Evolutionary conservation across 164 flowering plant genomes (phyloP).

Genomic region (Aristolochia californica): DNA sequence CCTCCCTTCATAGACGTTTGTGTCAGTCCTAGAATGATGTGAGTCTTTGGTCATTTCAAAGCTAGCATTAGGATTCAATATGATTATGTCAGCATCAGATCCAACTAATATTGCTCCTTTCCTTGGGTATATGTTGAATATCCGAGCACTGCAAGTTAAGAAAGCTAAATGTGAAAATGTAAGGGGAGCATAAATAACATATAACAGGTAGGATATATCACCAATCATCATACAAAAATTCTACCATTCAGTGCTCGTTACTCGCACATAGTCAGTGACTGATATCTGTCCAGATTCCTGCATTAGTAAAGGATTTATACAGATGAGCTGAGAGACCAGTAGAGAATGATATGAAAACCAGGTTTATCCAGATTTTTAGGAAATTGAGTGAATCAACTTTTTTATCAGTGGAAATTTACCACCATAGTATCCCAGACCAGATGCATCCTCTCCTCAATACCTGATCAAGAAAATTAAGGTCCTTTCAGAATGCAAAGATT

Average conservation of each 20-base stretch:
- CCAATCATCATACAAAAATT: not conserved
- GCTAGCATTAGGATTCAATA: constrained; percentile 79
- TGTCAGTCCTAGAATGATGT: constrained; percentile 80
- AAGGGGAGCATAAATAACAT: too few relatives aligned
- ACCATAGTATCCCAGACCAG: constrained; percentile 91
- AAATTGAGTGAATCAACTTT: not conserved
- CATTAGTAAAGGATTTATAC: constrained; percentile 1
- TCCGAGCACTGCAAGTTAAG: constrained; percentile 52
- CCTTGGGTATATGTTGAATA: constrained; percentile 90
- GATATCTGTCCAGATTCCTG: constrained; percentile 91
- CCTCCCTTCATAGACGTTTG: constrained; percentile 82
- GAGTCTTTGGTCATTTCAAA: constrained; percentile 49
- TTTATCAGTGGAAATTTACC: constrained; percentile 37
- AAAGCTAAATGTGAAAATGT: too few relatives aligned
- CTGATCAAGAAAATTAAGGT: constrained; percentile 19
- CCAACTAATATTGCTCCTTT: constrained; percentile 91
- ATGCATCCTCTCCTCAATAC: constrained; percentile 98
- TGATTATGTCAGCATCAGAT: constrained; percentile 93
- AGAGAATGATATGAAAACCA: not conserved
- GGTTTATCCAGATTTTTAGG: not conserved
- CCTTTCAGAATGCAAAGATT: not conserved
- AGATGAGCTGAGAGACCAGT: not conserved
- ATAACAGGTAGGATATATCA: too few relatives aligned
- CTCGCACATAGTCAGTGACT: constrained; percentile 65
- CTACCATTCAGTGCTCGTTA: constrained; percentile 94